Conservation (phyloP, 2,329 filamentous ascomycete genomes). For the Alternaria sp. region DNA sequence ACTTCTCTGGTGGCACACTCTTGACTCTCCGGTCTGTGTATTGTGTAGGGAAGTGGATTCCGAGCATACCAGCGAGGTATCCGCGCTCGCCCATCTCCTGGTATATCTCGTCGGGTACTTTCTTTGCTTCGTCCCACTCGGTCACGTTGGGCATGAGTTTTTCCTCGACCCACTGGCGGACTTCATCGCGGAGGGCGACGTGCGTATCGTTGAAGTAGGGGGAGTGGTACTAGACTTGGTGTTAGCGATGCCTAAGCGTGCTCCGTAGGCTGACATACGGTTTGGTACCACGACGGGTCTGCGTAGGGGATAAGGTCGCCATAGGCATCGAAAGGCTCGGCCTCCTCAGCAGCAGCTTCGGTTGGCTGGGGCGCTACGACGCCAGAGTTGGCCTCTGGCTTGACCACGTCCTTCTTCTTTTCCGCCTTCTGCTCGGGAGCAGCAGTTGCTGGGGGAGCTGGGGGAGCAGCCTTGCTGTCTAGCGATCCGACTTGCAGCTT, state of each 20-base stretch:
- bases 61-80: conserved; percentile 76
- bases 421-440: conserved; percentile 57
- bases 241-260: conserved; percentile 14
- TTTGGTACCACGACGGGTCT: conserved; percentile 94
- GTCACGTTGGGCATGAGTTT: conserved; percentile 90
- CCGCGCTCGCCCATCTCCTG: conserved; percentile 83
- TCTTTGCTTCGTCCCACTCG: conserved; percentile 96
- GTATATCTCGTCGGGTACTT: conserved; percentile 88
- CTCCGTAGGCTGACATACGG: conserved; percentile 64
- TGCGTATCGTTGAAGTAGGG: conserved; percentile 97
- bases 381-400: conserved; percentile 68
- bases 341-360: conserved; percentile 60
- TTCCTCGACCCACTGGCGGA: conserved; percentile 89
- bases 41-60: conserved; percentile 70
- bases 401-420: conserved; percentile 58
- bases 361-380: conserved; percentile 54
- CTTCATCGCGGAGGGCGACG: conserved; percentile 86
- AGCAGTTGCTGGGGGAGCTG: conserved; percentile 60
- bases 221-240: conserved; percentile 77
- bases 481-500: conserved; percentile 73
- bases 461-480: conserved; percentile 74
- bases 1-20: conserved; percentile 84
- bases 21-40: conserved; percentile 74
- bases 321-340: conserved; percentile 81
- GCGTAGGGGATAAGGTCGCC: conserved; percentile 89